Conservation (phyloP, 225 moss, liverwort and hornwort species). For the Antitrichia curtipendula region DNA sequence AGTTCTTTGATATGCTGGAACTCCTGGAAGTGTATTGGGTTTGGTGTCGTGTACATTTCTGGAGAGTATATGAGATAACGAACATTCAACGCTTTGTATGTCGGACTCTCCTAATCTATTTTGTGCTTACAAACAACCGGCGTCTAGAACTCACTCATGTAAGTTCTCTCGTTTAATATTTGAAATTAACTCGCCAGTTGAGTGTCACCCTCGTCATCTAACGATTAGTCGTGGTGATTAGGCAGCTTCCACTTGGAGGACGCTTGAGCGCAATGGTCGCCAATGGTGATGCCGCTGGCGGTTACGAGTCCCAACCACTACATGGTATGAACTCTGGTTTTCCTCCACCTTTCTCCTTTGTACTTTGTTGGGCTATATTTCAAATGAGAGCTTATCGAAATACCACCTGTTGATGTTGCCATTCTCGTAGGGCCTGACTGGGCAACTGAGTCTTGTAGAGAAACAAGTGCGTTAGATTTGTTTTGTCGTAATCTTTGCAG, state of each 20-base stretch:
- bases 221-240: neutral
- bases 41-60: too few relatives aligned
- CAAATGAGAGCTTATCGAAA: neutral
- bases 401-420: neutral
- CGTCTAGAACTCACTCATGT: neutral
- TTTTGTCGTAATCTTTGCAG: neutral
- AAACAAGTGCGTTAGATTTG: neutral
- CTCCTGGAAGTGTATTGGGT: too few relatives aligned
- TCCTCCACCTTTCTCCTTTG: neutral
- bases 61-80: neutral
- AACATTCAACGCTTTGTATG: neutral
- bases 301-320: conserved; percentile 21
- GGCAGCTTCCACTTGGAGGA: neutral
- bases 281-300: conserved; percentile 15
- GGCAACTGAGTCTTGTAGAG: neutral
- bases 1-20: too few relatives aligned
- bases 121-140: neutral
- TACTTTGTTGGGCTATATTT: neutral
- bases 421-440: neutral
- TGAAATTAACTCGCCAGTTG: neutral
- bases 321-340: conserved; percentile 3
- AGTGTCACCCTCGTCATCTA: neutral
- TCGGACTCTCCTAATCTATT: neutral
- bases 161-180: neutral
- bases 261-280: conserved; percentile 14